Percentiles rank a stretch among this genome's conserved stretches.
Conservation (phyloP, 2,329 filamentous ascomycete species). For the Hymenotorrendiella dingleyae region DNA sequence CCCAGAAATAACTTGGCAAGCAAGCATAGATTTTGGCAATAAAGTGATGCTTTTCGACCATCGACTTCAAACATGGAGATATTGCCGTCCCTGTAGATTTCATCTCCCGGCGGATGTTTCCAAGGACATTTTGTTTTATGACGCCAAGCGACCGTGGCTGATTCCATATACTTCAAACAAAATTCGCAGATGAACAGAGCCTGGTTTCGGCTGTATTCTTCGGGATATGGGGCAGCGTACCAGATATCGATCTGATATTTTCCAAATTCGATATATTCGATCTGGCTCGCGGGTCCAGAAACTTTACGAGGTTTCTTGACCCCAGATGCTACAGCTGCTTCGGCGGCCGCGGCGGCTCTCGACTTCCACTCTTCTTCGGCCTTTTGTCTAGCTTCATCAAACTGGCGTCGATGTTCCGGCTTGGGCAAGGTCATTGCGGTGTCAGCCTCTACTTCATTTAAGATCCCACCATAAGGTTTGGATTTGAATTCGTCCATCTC, state of each 20-base stretch:
- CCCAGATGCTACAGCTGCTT: conserved; percentile 59
- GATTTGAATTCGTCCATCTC: conserved; percentile 84
- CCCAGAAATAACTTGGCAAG: conserved; percentile 96
- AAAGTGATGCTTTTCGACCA: conserved; percentile 94
- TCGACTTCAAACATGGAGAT: conserved; percentile 97
- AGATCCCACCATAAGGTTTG: conserved; percentile 91
- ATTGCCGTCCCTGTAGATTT: conserved; percentile 89
- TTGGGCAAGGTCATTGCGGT: conserved; percentile 83
- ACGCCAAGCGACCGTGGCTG: conserved; percentile 94
- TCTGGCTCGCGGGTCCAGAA: conserved; percentile 85
- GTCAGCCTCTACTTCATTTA: conserved; percentile 83
- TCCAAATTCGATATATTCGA: conserved; percentile 97
- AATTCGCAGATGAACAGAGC: conserved; percentile 99
- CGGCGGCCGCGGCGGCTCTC: conserved; percentile 56
- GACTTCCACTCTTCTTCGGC: conserved; percentile 89
- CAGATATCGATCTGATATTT: conserved; percentile 98
- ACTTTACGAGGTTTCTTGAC: conserved; percentile 66
- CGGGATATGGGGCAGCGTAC: conserved; percentile 97
- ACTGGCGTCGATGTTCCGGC: conserved; percentile 73
- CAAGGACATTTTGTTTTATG: conserved; percentile 96
- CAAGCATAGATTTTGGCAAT: conserved; percentile 95
- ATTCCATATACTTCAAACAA: conserved; percentile 99
- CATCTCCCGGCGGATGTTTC: conserved; percentile 94
- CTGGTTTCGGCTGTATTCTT: conserved; percentile 94
- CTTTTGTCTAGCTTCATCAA: conserved; percentile 83